phyloP scores from a whole-genome alignment of 495 filamentous ascomycete genomes.

The Amorphotheca resinae region DNA sequence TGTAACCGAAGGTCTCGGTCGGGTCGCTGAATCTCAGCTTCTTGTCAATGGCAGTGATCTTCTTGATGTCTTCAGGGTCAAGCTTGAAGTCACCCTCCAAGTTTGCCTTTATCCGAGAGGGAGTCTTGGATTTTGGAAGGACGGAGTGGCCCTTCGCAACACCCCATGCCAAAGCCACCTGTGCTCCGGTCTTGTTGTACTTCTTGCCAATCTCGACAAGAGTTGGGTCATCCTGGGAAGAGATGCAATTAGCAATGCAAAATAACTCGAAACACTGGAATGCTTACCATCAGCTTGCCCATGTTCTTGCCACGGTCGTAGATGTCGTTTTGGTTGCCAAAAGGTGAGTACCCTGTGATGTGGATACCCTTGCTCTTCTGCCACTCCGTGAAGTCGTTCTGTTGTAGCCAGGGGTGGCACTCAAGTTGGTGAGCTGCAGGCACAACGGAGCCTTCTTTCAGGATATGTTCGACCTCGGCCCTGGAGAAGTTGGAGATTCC shows the following conservation, averaged over 20 bases:
- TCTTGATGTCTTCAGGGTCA: slow-evolving; percentile 36
- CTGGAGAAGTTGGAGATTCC: slow-evolving; percentile 70
- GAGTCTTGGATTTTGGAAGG: slow-evolving; percentile 50
- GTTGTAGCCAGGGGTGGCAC: slow-evolving; percentile 47
- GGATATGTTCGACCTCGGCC: slow-evolving; percentile 50
- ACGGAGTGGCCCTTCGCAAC: slow-evolving; percentile 50
- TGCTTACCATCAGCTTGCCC: slow-evolving; percentile 35
- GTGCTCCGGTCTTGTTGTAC: slow-evolving; percentile 47
- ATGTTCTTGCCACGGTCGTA: slow-evolving; percentile 39
- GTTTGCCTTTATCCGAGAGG: slow-evolving; percentile 40
- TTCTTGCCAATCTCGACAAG: slow-evolving; percentile 49
- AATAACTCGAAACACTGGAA: not conserved
- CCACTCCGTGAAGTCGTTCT: slow-evolving; percentile 43
- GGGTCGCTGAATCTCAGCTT: slow-evolving; percentile 50
- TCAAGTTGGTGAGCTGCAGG: slow-evolving; percentile 50
- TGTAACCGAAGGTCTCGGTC: slow-evolving; percentile 37
- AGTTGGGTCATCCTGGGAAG: slow-evolving; percentile 37
- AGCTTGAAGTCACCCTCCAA: slow-evolving; percentile 49
- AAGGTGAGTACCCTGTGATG: slow-evolving; percentile 53
- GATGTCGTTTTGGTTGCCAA: slow-evolving; percentile 57
- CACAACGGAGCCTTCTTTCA: slow-evolving; percentile 46
- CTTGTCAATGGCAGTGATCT: slow-evolving; percentile 39
- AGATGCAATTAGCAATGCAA: slow-evolving; percentile 2
- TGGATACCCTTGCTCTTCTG: slow-evolving; percentile 44
- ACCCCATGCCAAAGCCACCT: slow-evolving; percentile 53